phyloP scores from a whole-genome alignment of 352 stramenopile species.

The Phytophthora palmivora region DNA sequence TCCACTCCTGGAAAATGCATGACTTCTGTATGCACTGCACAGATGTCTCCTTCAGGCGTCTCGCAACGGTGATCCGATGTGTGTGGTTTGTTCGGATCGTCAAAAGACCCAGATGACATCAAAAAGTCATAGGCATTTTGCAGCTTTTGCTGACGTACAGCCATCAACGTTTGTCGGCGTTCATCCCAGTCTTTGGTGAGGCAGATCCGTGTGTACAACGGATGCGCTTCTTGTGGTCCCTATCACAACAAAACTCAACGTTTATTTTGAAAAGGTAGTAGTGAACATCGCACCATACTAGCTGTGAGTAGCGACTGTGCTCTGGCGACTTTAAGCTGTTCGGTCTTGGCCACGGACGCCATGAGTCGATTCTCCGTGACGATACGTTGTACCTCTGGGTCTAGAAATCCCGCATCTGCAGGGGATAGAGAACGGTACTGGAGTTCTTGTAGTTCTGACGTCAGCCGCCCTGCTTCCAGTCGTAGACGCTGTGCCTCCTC shows the following conservation, averaged over 20 bases:
- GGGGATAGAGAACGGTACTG: conserved; percentile 9
- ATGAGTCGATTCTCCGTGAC: conserved; percentile 34
- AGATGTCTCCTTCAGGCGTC: conserved; percentile 26
- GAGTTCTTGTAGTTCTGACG: conserved; percentile 27
- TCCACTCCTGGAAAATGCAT: conserved; percentile 36
- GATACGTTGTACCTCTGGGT: conserved; percentile 16
- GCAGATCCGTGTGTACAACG: conserved; percentile 28
- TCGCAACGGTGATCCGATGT: conserved; percentile 29
- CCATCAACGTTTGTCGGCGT: conserved; percentile 36
- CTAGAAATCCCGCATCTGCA: conserved; percentile 18
- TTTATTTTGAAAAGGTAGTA: background rate
- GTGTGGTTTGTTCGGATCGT: conserved; percentile 21
- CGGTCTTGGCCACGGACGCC: conserved; percentile 32
- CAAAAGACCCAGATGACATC: conserved; percentile 18
- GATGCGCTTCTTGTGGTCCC: conserved; percentile 28
- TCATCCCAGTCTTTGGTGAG: conserved; percentile 29
- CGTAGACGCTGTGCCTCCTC: conserved; percentile 35
- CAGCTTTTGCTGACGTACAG: conserved; percentile 32
- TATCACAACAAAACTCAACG: background rate
- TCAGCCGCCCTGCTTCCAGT: conserved; percentile 18
- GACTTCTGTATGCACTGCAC: conserved; percentile 33
- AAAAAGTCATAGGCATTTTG: conserved; percentile 34
- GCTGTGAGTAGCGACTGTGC: conserved; percentile 43
- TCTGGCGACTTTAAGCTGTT: conserved; percentile 45
- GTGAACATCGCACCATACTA: conserved; percentile 22